Evolutionary conservation across 345 rosid species (phyloP), one percentile per base, ranked within the genome.

Genomic region (Luvunga scandens): DNA sequence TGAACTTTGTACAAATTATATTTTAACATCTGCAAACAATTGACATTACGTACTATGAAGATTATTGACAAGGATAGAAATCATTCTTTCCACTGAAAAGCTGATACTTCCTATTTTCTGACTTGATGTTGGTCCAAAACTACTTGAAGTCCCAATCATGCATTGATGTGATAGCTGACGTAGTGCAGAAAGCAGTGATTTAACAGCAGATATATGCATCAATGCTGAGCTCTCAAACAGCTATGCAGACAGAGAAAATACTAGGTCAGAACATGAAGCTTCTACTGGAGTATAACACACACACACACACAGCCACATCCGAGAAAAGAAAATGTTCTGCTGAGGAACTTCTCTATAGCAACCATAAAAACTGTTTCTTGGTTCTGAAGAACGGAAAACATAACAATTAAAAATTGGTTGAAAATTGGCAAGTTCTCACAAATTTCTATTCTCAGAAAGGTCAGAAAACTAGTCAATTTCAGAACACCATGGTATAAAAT

Each of bases 161-260:
- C 91, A 94, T 82, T 96, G 97, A 86, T 89, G 89, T 57, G 97
- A 94, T 80, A 96, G 77, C 86, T 91, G 93, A 73, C 81, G 86
- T 57, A 96, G 92, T 69, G 98, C 97, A 87, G 90, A 88, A 72
- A 96, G 94, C 85, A 96, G 99, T 76, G 99, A 91, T 85, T 92
- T 92, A 82, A 96, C 98, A 31, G 99, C 98, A 81, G 97, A 89
- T 83, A 91, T 82, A 81, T 92, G 92, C 99, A 96, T 96, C 89
- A 94, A 81, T 64, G 97, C 97, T 12, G 99, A 96, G 92, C 99
- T 96, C 89, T 93, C 99, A 82, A 96, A 96, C 76, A 96, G 90
- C 99, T 95, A 67, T 73, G 73, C 73, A 83, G 77, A 83, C 50
- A 55, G 80, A 84, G 57, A 84, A 89, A 81, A 78, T 31, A 76